A percentile compares a stretch with the other conserved stretches of the same genome.
phyloP scores from a whole-genome alignment of 768 basidiomycete genomes.

The Serendipita sp. region DNA sequence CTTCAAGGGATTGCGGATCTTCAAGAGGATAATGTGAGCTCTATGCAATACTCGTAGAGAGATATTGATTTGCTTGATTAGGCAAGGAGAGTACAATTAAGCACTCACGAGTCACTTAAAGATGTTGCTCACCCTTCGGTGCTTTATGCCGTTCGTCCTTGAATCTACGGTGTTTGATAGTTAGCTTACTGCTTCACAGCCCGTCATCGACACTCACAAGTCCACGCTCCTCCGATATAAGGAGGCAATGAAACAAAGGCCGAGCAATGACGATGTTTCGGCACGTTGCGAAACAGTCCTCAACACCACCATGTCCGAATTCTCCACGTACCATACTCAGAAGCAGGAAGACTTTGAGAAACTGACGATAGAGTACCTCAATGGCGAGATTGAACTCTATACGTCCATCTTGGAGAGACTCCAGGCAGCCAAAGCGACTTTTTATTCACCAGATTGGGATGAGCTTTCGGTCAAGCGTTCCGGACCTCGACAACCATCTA shows the following conservation, averaged over 20 bases:
- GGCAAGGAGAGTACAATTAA: conserved; percentile 59
- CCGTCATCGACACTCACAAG: conserved; percentile 58
- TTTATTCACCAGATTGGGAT: conserved; percentile 34
- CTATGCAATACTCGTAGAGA: not conserved
- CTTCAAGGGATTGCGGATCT: conserved; percentile 61
- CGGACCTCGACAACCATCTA: conserved; percentile 44
- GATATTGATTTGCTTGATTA: conserved; percentile 20
- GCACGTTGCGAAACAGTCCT: conserved; percentile 75
- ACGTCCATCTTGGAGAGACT: conserved; percentile 53
- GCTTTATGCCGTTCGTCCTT: conserved; percentile 42
- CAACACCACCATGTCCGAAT: conserved; percentile 78
- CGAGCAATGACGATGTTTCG: conserved; percentile 50
- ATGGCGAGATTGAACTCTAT: conserved; percentile 61
- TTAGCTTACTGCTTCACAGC: conserved; percentile 23
- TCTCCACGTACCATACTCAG: conserved; percentile 64
- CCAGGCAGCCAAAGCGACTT: conserved; percentile 36
- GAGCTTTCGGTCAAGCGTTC: conserved; percentile 26
- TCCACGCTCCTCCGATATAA: conserved; percentile 52
- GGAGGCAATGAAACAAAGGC: conserved; percentile 27
- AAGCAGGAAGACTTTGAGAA: conserved; percentile 52
- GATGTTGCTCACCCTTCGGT: conserved; percentile 59
- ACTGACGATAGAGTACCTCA: conserved; percentile 50
- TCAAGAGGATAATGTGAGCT: conserved; percentile 60
- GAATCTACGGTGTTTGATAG: not conserved
- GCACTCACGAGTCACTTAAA: conserved; percentile 63